These are phyloP conservation scores for Melanomma pulvis-pyrius DNA, from an alignment of 495 filamentous ascomycete species.

Conservation along the genomic window DNA sequence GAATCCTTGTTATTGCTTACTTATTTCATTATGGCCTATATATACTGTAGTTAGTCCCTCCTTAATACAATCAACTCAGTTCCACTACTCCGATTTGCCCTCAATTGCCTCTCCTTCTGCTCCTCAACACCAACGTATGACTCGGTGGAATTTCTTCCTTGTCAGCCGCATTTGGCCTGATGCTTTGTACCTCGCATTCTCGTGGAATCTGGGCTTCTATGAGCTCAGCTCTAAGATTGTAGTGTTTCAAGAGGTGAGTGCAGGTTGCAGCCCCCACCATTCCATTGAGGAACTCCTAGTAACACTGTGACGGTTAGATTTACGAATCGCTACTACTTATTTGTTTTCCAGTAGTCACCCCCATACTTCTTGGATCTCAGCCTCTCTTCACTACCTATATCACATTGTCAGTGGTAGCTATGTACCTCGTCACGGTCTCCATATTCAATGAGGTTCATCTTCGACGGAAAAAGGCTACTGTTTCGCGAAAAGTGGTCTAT, in stretches of 20 bases:
- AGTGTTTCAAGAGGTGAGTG: conserved; percentile 36
- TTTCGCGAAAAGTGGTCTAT: conserved; percentile 35
- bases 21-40: too few relatives aligned
- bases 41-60: too few relatives aligned
- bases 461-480: conserved; percentile 47
- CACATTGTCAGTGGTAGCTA: conserved; percentile 41
- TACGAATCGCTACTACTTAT: conserved; percentile 55
- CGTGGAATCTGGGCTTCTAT: conserved; percentile 55
- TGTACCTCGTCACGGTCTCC: conserved; percentile 49
- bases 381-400: conserved; percentile 46
- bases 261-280: background rate
- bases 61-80: too few relatives aligned
- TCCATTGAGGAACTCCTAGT: background rate
- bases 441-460: conserved; percentile 55
- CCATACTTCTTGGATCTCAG: conserved; percentile 51
- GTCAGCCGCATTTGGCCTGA: conserved; percentile 54
- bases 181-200: conserved; percentile 50
- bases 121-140: conserved; percentile 57
- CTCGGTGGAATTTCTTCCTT: conserved; percentile 58
- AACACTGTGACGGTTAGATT: conserved; percentile 33
- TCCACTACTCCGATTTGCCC: too few relatives aligned
- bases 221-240: conserved; percentile 53
- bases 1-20: conserved; percentile 54
- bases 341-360: conserved; percentile 52
- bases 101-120: too few relatives aligned